Evolutionary conservation across 768 basidiomycete genomes (phyloP), one percentile per base, ranked within the genome.

Genomic region (Mycena chlorophos): DNA sequence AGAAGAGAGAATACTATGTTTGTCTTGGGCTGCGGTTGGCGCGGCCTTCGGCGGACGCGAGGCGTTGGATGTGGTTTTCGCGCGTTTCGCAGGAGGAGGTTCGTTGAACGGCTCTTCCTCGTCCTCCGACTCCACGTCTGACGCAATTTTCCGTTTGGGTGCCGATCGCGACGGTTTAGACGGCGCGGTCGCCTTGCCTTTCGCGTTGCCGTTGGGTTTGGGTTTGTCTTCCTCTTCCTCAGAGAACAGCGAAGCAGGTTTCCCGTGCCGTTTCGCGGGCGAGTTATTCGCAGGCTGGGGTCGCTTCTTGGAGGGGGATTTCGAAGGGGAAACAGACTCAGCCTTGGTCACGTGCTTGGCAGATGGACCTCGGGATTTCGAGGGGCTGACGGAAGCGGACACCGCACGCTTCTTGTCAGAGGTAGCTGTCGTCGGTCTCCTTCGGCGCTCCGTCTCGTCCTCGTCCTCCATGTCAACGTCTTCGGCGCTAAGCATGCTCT

Each of bases 401-500:
- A 49, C 48, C 48, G 22, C 13, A 42, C 40, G 40, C 8, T 8
- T 22, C 22, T 34, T 17, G 40, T 42, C 20, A 6, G 13, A 42
- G 40, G 26, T 47, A n/a, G n/a, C n/a, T n/a, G n/a, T n/a, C n/a
- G n/a, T n/a, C n/a, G n/a, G n/a, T n/a, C n/a, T 43, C 10, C 19
- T 43, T 10, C 16, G 31, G 5, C 27, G 40, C 14, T 38, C 48
- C 34, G 42, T 22, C 46, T 58, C 49, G 28, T 46, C 31, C 19
- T 57, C 55, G 6, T 19, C 54, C 22, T 59, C 65, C 34, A n/a
- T n/a, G n/a, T 61, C 51, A 2, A 30, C 49, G 29, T 55, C 51
- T 27, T 58, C 51, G 22, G 22, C 45, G 22, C 45, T 46, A 13
- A 68, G 55, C 14, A 60, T 48, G 20, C 65, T 63, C 27, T 71